Evolutionary conservation across 495 filamentous ascomycete genomes (phyloP).

Genomic region (Aspergillus campestris): DNA sequence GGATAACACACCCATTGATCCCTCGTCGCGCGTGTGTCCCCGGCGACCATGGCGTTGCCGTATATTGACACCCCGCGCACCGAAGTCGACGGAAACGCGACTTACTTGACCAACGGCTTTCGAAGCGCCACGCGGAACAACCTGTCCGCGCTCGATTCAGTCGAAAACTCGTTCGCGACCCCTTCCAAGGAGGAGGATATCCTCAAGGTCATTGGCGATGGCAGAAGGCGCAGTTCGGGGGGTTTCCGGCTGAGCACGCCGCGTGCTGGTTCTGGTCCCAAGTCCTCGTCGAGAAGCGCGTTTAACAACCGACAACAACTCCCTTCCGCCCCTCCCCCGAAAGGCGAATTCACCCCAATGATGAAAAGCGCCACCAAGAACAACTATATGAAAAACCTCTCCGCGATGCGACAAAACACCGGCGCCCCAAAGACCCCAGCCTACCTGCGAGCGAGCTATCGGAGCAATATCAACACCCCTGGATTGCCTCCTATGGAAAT

Average conservation of each 20-base stretch:
- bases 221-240: conserved; percentile 39
- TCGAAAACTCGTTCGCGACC: conserved; percentile 76
- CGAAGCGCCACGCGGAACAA: conserved; percentile 38
- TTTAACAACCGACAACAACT: conserved; percentile 60
- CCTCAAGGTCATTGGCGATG: conserved; percentile 57
- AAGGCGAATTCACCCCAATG: conserved; percentile 85
- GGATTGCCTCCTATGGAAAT: conserved; percentile 50
- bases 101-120: conserved; percentile 56
- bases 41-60: conserved; percentile 33
- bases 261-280: conserved; percentile 46
- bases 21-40: conserved; percentile 4
- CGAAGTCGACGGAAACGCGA: conserved; percentile 66
- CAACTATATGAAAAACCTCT: conserved; percentile 52
- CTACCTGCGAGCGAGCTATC: conserved; percentile 50
- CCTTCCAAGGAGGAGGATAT: conserved; percentile 72
- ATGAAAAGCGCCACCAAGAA: conserved; percentile 84
- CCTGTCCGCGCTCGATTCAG: conserved; percentile 65
- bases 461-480: conserved; percentile 55
- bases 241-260: conserved; percentile 60
- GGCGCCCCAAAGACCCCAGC: conserved; percentile 62
- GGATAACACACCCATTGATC: background rate
- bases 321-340: conserved; percentile 47
- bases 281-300: conserved; percentile 32
- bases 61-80: conserved; percentile 75
- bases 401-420: conserved; percentile 38